Evolutionary conservation across 441 rosid genomes (phyloP), one percentile per base, ranked within the genome.

Genomic region (Metrosideros polymorpha): DNA sequence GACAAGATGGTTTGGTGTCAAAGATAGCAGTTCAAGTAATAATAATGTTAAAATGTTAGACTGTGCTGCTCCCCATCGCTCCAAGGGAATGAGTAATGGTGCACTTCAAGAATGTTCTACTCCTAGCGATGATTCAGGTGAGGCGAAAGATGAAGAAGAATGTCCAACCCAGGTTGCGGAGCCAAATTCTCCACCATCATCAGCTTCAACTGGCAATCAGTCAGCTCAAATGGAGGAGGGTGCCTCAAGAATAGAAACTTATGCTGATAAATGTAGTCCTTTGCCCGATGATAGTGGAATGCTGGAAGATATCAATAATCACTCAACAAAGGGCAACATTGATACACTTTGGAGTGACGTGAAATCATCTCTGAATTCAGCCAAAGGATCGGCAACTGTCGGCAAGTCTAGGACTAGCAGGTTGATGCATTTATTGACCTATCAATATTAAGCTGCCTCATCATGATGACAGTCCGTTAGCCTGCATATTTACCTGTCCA

Each of bases 401-500:
- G 45, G 92, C 77, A 91, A 87, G 88, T 93, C 98, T 43, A 91
- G 50, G 86, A 95, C 95, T n/a, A n/a, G n/a, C 91, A 96, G 99
- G 99, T 97, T 79, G 47, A 30, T 85, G 82, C 84, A 50, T 83
- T 86, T 17, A 9, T 57, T 82, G 82, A n/a, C 83, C 66, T 85
- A 55, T 50, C 85, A 84, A 79, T 61, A 49, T 63, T 88, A 27
- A 76, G 10, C 15, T 25, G 55, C 32, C 14, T 12, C 29, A 50
- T 43, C 25, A 35, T 14, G 54, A 63, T 76, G 27, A 56, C 25
- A 2, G 19, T 45, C 32, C 54, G 43, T 66, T 24, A 50, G 53
- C 51, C 43, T 66, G 79, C 47, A 6, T 85, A 22, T 51, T 55
- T 51, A 30, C 32, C 30, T 85, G n/a, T 49, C 30, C 22, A 32